Evolutionary conservation across 768 basidiomycete genomes (phyloP).

Genomic region (Clitopilus hobsonii): DNA sequence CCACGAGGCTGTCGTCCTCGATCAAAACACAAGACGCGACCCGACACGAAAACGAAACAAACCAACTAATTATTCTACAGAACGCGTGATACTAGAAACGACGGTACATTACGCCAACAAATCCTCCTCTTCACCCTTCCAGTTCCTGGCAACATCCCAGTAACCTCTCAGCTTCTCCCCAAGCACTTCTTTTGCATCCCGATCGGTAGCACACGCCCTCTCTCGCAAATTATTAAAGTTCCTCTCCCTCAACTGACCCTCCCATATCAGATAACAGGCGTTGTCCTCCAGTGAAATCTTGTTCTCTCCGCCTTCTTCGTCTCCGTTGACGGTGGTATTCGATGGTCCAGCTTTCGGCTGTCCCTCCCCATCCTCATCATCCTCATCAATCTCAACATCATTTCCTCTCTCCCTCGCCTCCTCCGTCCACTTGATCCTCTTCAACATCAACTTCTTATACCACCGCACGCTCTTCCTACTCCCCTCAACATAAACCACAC

Average conservation of each 20-base stretch:
- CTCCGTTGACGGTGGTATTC: slow-evolving; percentile 16
- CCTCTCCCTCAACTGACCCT: slow-evolving; percentile 81
- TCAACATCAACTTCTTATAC: slow-evolving; percentile 83
- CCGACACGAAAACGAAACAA: too few relatives aligned
- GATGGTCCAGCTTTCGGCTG: slow-evolving; percentile 17
- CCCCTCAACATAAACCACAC: slow-evolving; percentile 92
- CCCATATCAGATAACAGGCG: slow-evolving; percentile 89
- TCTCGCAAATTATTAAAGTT: slow-evolving; percentile 78
- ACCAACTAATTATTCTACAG: too few relatives aligned
- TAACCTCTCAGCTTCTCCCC: slow-evolving; percentile 83
- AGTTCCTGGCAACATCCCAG: slow-evolving; percentile 95
- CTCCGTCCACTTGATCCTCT: slow-evolving; percentile 93
- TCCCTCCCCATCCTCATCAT: slow-evolving; percentile 27
- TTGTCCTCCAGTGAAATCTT: slow-evolving; percentile 71
- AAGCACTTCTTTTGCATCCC: slow-evolving; percentile 78
- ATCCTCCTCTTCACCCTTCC: slow-evolving; percentile 80
- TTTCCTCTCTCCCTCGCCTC: slow-evolving; percentile 76
- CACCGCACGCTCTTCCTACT: slow-evolving; percentile 78
- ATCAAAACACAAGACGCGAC: not conserved
- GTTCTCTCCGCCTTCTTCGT: slow-evolving; percentile 20
- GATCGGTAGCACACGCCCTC: slow-evolving; percentile 79
- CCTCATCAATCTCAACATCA: slow-evolving; percentile 62
- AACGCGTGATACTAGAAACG: too few relatives aligned
- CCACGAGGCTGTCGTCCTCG: not conserved
- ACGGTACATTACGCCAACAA: too few relatives aligned